A percentile compares a stretch with the other conserved stretches of the same genome.
phyloP scores from a whole-genome alignment of 805 yeast genomes.

The Pichia manshurica region DNA sequence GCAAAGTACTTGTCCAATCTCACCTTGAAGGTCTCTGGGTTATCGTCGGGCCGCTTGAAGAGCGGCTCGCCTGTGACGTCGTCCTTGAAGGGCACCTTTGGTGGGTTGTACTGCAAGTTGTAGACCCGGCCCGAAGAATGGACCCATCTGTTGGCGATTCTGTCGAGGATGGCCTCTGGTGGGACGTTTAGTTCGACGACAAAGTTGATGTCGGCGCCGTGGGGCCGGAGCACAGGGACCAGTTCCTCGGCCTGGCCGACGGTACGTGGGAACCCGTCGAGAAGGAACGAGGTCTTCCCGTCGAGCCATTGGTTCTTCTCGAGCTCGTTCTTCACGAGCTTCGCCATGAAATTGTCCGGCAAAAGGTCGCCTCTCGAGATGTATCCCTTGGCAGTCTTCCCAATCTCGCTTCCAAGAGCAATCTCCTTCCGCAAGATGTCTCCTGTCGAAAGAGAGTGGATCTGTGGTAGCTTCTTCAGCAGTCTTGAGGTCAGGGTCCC shows the following conservation, averaged over 20 bases:
- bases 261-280: conserved; percentile 93
- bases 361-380: conserved; percentile 63
- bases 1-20: conserved; percentile 59
- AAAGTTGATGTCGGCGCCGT: conserved; percentile 48
- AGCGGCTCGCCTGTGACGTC: conserved; percentile 88
- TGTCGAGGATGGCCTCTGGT: conserved; percentile 68
- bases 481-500: conserved; percentile 80
- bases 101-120: conserved; percentile 84
- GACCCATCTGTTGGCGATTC: conserved; percentile 82
- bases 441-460: conserved; percentile 73
- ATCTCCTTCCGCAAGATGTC: conserved; percentile 74
- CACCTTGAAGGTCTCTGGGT: conserved; percentile 60
- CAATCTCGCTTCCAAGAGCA: conserved; percentile 45
- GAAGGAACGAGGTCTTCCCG: conserved; percentile 52
- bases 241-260: conserved; percentile 60
- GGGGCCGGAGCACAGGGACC: conserved; percentile 36
- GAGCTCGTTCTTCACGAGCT: conserved; percentile 49
- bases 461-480: conserved; percentile 43
- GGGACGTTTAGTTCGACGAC: conserved; percentile 89
- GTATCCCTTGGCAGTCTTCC: conserved; percentile 47
- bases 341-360: conserved; percentile 67
- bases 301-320: conserved; percentile 37
- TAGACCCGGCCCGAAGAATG: conserved; percentile 88
- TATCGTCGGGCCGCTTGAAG: conserved; percentile 77
- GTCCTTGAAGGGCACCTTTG: conserved; percentile 72